Evolutionary conservation across 306 rosid species (phyloP), one percentile per base, ranked within the genome.

Genomic region (Casuarina equisetifolia): DNA sequence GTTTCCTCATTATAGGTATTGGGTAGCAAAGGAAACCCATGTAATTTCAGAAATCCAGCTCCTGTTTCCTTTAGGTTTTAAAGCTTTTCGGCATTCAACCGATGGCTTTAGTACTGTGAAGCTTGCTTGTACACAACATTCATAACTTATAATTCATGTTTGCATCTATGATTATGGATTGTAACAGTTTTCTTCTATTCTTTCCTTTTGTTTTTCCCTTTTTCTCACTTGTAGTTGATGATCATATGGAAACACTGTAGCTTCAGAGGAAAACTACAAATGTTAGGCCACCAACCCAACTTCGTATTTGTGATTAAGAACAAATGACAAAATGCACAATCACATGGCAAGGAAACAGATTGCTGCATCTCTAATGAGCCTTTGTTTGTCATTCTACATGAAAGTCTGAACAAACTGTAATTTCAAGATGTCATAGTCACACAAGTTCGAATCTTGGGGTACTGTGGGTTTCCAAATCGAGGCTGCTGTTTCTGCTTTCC

Each of bases 231-330:
- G 32, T 55, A 8, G 62, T 9, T 19, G 62, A 55, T 55, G 36
- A 49, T 49, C 53, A 49, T 10, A 11, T 55, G n/a, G 19, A 16
- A 55, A 55, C 6, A n/a, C 32, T 64, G 5, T 39, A 25, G 32
- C 32, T 25, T 25, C 32, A 25, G 1, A 25, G 32, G 32, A 25
- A 25, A 25, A 25, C 32, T 25, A 25, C 74, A 46, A 13, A 48
- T 52, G 78, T 83, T 62, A 84, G 82, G 83, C 69, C 85, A 78
- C 84, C 82, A 83, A 82, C 85, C 73, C 5, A 52, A 80, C 62
- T 74, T 63, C 80, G 13, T 77, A 59, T 71, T 55, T 39, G 66
- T 70, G 78, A 73, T 82, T 68, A 43, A 74, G 49, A 78, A 66
- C 45, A 70, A 82, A 72, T 75, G 70, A 52, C 77, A 84, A 61